Conservation (phyloP, 345 rosid species). For the Populus pruinosa region DNA sequence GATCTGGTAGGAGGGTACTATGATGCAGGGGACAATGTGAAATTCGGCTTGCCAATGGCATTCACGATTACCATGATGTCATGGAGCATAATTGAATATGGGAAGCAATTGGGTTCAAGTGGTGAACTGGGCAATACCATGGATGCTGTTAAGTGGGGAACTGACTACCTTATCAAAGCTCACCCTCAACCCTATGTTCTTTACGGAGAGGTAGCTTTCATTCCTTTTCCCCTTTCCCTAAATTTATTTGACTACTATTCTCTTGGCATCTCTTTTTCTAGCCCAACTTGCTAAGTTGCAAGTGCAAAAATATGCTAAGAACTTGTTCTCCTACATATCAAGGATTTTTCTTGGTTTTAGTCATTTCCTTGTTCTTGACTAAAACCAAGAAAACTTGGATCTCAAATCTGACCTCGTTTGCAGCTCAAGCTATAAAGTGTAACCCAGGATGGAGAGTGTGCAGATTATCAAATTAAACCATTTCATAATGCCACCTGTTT, state of each 20-base stretch:
- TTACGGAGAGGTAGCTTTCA: conserved; percentile 74
- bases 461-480: background rate
- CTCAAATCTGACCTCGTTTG: background rate
- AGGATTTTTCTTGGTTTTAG: background rate
- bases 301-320: background rate
- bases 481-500: background rate
- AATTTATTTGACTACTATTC: background rate
- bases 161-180: conserved; percentile 94
- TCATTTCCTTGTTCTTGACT: too few species aligned
- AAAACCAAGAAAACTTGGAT: background rate
- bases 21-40: conserved; percentile 99
- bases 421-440: background rate
- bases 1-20: conserved; percentile 97
- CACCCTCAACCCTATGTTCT: conserved; percentile 90
- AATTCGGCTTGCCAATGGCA: conserved; percentile 98
- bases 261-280: background rate
- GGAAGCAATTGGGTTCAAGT: conserved; percentile 59
- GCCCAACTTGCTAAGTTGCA: background rate
- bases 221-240: background rate
- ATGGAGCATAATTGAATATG: conserved; percentile 93
- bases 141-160: conserved; percentile 95
- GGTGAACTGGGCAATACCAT: conserved; percentile 87
- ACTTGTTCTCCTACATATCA: background rate
- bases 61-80: conserved; percentile 98
- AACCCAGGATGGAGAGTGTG: background rate